Percentiles rank a stretch among this genome's conserved stretches.
Evolutionary conservation across 805 yeast genomes (phyloP).

Genomic region (Saturnispora hagleri): DNA sequence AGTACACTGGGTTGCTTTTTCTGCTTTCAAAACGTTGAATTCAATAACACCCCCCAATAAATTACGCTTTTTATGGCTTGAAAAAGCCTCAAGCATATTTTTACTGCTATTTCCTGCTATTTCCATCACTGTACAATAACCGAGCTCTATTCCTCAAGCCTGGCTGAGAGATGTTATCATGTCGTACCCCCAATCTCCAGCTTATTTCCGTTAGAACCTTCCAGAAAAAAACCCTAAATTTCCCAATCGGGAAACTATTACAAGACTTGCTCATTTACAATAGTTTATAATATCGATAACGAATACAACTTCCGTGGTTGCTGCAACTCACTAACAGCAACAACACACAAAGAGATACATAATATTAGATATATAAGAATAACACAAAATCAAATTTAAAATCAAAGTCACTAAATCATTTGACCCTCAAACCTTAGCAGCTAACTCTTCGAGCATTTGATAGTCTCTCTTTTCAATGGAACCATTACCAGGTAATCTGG

Average conservation of each 20-base stretch:
- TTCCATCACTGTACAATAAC: not conserved
- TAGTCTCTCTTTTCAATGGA: slow-evolving; percentile 81
- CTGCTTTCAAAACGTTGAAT: not conserved
- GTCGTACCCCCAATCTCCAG: not conserved
- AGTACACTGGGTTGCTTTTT: not conserved
- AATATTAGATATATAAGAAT: not conserved
- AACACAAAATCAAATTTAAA: not conserved
- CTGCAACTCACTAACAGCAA: not conserved
- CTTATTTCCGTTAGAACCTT: not conserved
- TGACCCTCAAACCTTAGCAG: slow-evolving; percentile 39
- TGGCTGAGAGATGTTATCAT: not conserved
- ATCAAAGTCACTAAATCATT: not conserved
- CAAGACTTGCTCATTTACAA: not conserved
- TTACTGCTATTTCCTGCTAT: not conserved
- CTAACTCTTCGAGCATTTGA: slow-evolving; percentile 67
- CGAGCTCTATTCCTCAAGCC: not conserved
- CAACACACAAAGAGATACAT: not conserved
- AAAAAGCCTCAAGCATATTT: not conserved
- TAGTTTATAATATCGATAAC: not conserved
- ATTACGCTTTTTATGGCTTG: not conserved
- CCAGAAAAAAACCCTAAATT: not conserved
- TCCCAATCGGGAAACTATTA: not conserved
- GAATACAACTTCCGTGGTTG: not conserved
- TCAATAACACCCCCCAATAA: not conserved
- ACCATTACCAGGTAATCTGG: slow-evolving; percentile 90